Percentiles rank a stretch among this genome's conserved stretches.
Evolutionary conservation across 2,329 filamentous ascomycete species (phyloP).

Genomic region (Nemania diffusa): DNA sequence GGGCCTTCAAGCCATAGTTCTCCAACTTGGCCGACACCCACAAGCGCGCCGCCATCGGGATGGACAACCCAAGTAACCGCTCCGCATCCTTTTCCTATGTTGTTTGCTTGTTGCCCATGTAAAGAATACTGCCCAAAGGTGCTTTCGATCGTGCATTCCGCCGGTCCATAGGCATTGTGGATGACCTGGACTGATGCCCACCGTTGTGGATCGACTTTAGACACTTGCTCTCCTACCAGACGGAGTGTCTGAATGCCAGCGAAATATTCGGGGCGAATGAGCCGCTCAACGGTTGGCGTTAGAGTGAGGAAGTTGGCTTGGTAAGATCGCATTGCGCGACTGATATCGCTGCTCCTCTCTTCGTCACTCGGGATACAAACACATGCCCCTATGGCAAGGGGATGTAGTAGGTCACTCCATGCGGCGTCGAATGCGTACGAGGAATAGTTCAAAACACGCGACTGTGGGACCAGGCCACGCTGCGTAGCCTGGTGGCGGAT

Average conservation of each 20-base stretch:
- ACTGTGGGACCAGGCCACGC: not conserved
- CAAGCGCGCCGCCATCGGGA: slow-evolving; percentile 6
- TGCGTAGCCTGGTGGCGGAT: not conserved
- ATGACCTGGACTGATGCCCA: not conserved
- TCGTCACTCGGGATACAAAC: slow-evolving; percentile 17
- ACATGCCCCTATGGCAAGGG: slow-evolving; percentile 4
- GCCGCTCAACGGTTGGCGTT: slow-evolving; percentile 1
- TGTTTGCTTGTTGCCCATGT: not conserved
- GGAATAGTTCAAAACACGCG: slow-evolving; percentile 15
- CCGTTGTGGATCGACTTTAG: not conserved
- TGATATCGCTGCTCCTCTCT: slow-evolving; percentile 7
- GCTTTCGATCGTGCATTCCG: slow-evolving; percentile 2
- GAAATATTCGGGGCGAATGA: not conserved
- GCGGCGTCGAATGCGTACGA: slow-evolving; percentile 10
- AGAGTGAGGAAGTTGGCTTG: slow-evolving; percentile 10
- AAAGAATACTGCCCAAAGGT: not conserved
- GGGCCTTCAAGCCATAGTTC: slow-evolving; percentile 29
- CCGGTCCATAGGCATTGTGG: slow-evolving; percentile 11
- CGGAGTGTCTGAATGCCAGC: slow-evolving; percentile 1
- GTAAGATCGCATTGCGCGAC: not conserved
- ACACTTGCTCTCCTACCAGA: slow-evolving; percentile 2
- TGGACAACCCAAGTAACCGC: slow-evolving; percentile 13
- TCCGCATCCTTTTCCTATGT: slow-evolving; percentile 5
- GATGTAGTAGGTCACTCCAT: slow-evolving; percentile 12
- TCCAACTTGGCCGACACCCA: slow-evolving; percentile 8